Evolutionary conservation across 805 yeast genomes (phyloP), one percentile per base, ranked within the genome.

Genomic region (Dipodascopsis tothii): DNA sequence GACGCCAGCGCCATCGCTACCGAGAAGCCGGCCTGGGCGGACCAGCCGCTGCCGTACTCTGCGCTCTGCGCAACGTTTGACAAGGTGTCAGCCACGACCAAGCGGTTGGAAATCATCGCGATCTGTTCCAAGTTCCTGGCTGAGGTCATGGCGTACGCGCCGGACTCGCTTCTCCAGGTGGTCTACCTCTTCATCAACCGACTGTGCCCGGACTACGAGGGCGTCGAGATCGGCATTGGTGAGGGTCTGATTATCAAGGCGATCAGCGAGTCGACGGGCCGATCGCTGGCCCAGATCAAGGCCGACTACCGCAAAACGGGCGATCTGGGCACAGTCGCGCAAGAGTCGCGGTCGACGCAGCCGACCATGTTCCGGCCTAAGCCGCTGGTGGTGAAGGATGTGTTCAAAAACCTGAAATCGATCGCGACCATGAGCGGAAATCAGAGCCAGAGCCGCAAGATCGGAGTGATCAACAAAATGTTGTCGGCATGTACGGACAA

Each of bases 351-450:
- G 55, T 72, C 81, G 11, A 84, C 78, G 18, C 98, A 92, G 60
- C 81, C 94, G 2, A 77, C 95, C 0, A 88, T 92, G 95, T 86
- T 90, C 65, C 84, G 84, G 56, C 96, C 96, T 0, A 77, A 80
- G 52, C 80, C 94, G 1, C 67, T 92, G 54, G 81, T 81, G 11
- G 78, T 85, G 1, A 73, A 75, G 35, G 67, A 68, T 19, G 97
- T 92, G 2, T 92, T 88, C 62, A 68, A 73, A 6, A 79, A 77
- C 50, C 70, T 92, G 48, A 77, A 80, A 39, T 75, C 74, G 40
- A 92, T 92, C 47, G 96, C 98, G 0, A 71, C 71, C 39, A 60
- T 80, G 1, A 73, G 83, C 1, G 97, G 97, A 9, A 74, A 77
- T 45, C 84, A 84, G 49, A 83, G 95, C 1, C 97, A 92, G 61